Conservation (phyloP, 208 protist genomes). For the Trypanosoma mega region DNA sequence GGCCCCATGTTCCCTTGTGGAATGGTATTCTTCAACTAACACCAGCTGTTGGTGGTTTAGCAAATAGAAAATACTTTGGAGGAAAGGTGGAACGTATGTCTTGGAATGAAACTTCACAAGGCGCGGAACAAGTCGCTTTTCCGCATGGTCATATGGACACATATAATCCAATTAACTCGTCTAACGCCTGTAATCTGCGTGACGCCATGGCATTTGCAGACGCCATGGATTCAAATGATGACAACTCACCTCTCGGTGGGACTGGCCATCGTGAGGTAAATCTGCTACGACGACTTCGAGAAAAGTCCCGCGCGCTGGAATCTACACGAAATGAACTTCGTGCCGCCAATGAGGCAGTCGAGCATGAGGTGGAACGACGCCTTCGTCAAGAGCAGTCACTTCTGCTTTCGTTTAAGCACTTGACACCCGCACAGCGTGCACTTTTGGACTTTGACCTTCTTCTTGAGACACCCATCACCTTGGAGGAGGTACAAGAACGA, state of each 20-base stretch:
- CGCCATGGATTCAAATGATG: too few relatives aligned
- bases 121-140: too few relatives aligned
- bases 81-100: too few relatives aligned
- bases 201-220: too few relatives aligned
- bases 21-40: background rate
- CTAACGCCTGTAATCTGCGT: too few relatives aligned
- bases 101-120: too few relatives aligned
- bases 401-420: slow-evolving; percentile 4
- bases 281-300: slow-evolving; percentile 23
- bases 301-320: slow-evolving; percentile 24
- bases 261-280: slow-evolving; percentile 11
- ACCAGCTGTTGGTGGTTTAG: background rate
- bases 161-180: too few relatives aligned
- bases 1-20: background rate
- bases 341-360: slow-evolving; percentile 5
- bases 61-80: too few relatives aligned
- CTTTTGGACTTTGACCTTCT: slow-evolving; percentile 40
- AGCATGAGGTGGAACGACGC: slow-evolving; percentile 3
- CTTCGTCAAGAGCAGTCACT: slow-evolving; percentile 1
- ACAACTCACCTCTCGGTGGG: too few relatives aligned
- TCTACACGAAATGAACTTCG: slow-evolving; percentile 13
- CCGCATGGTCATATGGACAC: too few relatives aligned
- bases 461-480: slow-evolving; percentile 18
- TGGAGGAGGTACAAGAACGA: slow-evolving; percentile 5
- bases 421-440: slow-evolving; percentile 31